A percentile compares a stretch with the other conserved stretches of the same genome.
Evolutionary conservation across 2,329 filamentous ascomycete species (phyloP).

Genomic region (Colletotrichum lini): DNA sequence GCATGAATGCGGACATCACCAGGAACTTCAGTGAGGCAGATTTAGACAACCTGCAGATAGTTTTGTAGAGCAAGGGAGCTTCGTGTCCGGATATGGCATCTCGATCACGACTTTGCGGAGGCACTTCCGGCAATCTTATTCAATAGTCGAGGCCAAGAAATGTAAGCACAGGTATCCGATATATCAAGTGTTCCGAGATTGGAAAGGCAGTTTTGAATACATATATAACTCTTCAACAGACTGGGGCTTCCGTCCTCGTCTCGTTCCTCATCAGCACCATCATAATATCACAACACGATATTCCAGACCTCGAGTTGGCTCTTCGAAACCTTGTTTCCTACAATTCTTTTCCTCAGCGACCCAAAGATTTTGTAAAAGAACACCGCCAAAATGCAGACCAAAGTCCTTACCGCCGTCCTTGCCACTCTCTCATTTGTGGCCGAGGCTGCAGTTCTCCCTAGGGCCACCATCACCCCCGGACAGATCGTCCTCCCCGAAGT

Average conservation of each 20-base stretch:
- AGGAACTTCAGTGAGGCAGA: background rate
- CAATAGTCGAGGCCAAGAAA: background rate
- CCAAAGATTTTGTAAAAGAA: background rate
- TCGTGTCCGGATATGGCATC: background rate
- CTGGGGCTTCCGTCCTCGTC: background rate
- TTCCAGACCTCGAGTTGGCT: background rate
- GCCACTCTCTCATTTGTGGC: background rate
- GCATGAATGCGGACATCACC: background rate
- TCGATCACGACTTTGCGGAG: no score
- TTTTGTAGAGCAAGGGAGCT: no score
- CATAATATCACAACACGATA: background rate
- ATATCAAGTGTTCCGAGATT: background rate
- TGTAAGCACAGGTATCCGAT: background rate
- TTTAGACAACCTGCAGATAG: background rate
- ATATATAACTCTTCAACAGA: background rate
- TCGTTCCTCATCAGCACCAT: background rate
- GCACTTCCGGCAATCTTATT: background rate
- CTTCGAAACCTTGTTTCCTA: background rate
- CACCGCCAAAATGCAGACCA: constrained; percentile 1
- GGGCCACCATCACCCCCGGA: constrained; percentile 11
- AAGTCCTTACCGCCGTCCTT: background rate
- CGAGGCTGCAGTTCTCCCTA: constrained; percentile 9
- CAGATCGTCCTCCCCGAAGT: constrained; percentile 16
- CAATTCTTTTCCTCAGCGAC: background rate
- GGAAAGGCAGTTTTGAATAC: no score